Evolutionary conservation across 169 alveolate species (phyloP).

Genomic region (Theileria parva): DNA sequence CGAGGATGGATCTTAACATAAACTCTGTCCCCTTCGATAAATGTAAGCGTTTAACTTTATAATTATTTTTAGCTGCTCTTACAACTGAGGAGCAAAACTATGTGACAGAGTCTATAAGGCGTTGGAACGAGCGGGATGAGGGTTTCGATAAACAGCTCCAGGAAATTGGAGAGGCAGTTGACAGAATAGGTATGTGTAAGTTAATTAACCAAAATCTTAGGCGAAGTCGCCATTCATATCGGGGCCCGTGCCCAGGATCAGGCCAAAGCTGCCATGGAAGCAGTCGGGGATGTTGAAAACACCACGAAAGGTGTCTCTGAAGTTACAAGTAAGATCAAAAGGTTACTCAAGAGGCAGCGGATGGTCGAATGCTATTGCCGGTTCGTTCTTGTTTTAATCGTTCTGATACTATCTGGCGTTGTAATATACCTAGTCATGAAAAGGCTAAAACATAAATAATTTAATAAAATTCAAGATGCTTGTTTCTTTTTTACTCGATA

Average conservation of each 20-base stretch:
- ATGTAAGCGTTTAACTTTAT: neutral
- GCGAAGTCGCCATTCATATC: constrained; percentile 56
- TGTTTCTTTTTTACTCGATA: constrained; percentile 87
- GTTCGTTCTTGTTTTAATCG: constrained; percentile 20
- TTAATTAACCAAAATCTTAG: neutral
- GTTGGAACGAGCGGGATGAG: constrained; percentile 74
- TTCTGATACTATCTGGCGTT: constrained; percentile 31
- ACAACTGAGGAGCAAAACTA: constrained; percentile 52
- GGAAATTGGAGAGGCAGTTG: constrained; percentile 79
- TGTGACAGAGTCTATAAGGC: constrained; percentile 63
- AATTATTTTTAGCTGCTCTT: constrained; percentile 33
- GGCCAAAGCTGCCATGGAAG: constrained; percentile 54
- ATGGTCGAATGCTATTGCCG: constrained; percentile 57
- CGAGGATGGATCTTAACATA: constrained; percentile 18
- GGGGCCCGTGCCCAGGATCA: constrained; percentile 59
- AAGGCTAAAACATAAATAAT: neutral
- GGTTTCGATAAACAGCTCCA: constrained; percentile 69
- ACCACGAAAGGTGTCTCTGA: constrained; percentile 50
- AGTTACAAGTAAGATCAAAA: constrained; percentile 62
- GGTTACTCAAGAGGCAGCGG: constrained; percentile 59
- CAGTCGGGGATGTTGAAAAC: constrained; percentile 43
- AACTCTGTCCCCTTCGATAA: constrained; percentile 8
- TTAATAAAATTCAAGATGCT: constrained; percentile 18
- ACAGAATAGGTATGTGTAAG: constrained; percentile 61
- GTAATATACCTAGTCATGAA: constrained; percentile 30